A percentile compares a stretch with the other conserved stretches of the same genome.
Evolutionary conservation across 1,284 basidiomycete species (phyloP).

Genomic region (Leccinum solheimii): DNA sequence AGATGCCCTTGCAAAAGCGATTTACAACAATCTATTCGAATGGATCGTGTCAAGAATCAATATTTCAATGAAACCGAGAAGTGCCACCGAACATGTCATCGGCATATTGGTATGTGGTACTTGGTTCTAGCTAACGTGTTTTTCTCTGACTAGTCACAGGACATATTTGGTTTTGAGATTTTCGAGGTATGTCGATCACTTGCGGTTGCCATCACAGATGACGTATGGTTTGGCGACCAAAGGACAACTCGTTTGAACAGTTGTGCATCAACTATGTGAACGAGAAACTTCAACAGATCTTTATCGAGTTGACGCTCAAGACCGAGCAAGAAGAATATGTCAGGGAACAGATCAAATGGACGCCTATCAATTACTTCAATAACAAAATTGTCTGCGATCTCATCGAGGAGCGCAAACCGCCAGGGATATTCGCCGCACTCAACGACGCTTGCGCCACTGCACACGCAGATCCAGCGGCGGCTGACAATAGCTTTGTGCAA

Average conservation of each 20-base stretch:
- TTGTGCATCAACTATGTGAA: conserved; percentile 99
- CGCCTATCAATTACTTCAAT: conserved; percentile 97
- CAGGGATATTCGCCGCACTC: conserved; percentile 96
- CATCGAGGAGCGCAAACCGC: conserved; percentile 94
- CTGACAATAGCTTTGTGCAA: conserved; percentile 97
- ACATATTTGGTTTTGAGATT: conserved; percentile 98
- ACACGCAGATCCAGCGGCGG: conserved; percentile 94
- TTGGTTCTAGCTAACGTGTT: background rate
- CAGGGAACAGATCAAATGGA: conserved; percentile 98
- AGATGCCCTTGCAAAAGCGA: conserved; percentile 93
- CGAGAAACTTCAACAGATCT: conserved; percentile 97
- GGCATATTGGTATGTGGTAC: conserved; percentile 76
- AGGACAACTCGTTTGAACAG: conserved; percentile 99
- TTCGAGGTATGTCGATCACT: conserved; percentile 64
- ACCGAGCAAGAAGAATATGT: conserved; percentile 99
- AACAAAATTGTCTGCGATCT: conserved; percentile 98
- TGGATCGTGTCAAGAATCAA: conserved; percentile 99
- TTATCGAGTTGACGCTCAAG: conserved; percentile 98
- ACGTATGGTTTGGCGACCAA: conserved; percentile 33
- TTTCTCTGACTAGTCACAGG: conserved; percentile 44
- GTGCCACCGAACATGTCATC: conserved; percentile 79
- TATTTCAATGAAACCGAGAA: conserved; percentile 89
- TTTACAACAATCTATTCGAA: conserved; percentile 99
- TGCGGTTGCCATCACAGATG: background rate
- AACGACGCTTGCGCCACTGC: conserved; percentile 99